Base-by-base conservation (phyloP, 306 rosid genomes). In the Acacia acuminata region DNA sequence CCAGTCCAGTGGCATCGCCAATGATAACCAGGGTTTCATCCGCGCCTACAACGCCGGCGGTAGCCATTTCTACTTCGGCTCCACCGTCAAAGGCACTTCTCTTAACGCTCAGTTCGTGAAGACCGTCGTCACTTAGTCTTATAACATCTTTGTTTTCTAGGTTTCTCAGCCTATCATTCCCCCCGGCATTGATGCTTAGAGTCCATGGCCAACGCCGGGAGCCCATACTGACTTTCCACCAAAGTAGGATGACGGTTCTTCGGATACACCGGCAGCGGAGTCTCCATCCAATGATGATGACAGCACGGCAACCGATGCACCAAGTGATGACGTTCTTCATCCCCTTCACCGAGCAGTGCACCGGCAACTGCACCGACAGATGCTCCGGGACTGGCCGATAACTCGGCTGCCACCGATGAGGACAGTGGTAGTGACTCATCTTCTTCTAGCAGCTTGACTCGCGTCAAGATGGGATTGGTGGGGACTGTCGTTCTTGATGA, bases 1-100 rank as follows among this genome's bases (percentile, higher is more conserved):
- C 81, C 96, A 94, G 16, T 8, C 94, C 51, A 77, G 88, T 15
- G 96, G 97, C 8, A 1, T 34, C 0, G 94, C 98, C 13, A 10
- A 0, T 0, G 30, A 64, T 38, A 70, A 76, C 0, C 87, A 90
- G 61, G 97, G 98, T 0, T 91, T 90, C 81, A 0, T 94, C 75
- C 83, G 77, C 43, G 88, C 86, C 9, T 32, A 58, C 0, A 43
- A 79, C 1, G 0, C 86, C 4, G 87, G 85, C 5, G 91, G 88
- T 30, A 92, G 92, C 0, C 0, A 84, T 38, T 67, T 91, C 3
- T 82, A 87, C 42, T 92, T 94, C 20, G 91, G 91, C 3, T 88
- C 94, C 0, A 89, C 90, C 3, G 90, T 11, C 0, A 75, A 8
- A 12, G 89, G 87, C 8, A 81, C 90, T 1, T 27, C 76, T 0